phyloP scores from a whole-genome alignment of 805 yeast species.

The Candida hispaniensis region DNA sequence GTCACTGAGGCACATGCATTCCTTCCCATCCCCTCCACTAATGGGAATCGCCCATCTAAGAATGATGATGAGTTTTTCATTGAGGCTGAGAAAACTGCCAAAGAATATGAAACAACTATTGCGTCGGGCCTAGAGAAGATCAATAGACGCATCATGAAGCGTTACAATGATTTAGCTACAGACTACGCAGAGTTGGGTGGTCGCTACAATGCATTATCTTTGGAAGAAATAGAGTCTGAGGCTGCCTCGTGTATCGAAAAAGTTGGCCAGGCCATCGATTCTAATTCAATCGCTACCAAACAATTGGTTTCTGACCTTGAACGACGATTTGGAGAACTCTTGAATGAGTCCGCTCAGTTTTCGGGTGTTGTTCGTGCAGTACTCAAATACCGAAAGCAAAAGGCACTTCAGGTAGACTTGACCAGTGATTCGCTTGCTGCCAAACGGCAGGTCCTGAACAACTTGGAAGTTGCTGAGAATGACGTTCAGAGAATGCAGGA shows the following conservation, averaged over 20 bases:
- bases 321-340: conserved; percentile 53
- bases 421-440: conserved; percentile 32
- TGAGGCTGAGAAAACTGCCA: conserved; percentile 35
- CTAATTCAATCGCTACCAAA: conserved; percentile 41
- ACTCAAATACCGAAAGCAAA: conserved; percentile 48
- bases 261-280: conserved; percentile 79
- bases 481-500: conserved; percentile 36
- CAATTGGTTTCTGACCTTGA: conserved; percentile 43
- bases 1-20: conserved; percentile 50
- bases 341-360: conserved; percentile 61
- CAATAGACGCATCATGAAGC: conserved; percentile 44
- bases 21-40: conserved; percentile 48
- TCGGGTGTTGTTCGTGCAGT: conserved; percentile 48
- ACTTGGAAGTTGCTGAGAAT: conserved; percentile 35
- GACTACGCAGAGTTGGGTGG: conserved; percentile 74
- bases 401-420: conserved; percentile 43
- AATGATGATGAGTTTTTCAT: conserved; percentile 34
- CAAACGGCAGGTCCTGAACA: conserved; percentile 29
- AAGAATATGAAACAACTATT: conserved; percentile 38
- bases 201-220: conserved; percentile 47
- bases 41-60: conserved; percentile 28
- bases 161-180: conserved; percentile 47
- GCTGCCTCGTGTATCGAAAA: conserved; percentile 57
- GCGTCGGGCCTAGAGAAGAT: conserved; percentile 44
- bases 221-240: conserved; percentile 34